Conservation (phyloP, 192 early-diverging fungal species). For the Umbelopsis sp. region DNA sequence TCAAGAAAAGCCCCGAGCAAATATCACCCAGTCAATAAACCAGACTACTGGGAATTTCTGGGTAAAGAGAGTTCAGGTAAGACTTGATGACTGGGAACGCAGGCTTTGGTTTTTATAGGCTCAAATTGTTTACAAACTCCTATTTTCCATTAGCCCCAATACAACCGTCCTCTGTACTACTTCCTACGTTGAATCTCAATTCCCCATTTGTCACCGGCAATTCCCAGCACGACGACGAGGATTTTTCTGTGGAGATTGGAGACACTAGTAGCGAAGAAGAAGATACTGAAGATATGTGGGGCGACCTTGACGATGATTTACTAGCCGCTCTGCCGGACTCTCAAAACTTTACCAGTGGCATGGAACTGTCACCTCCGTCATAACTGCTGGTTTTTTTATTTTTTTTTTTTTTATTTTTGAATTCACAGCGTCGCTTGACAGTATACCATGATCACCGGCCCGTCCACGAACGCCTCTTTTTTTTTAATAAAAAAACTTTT, state of each 20-base stretch:
- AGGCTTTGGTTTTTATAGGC: neutral
- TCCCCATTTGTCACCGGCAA: neutral
- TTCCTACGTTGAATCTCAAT: neutral
- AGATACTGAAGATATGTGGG: conserved; percentile 6
- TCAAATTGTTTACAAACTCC: neutral
- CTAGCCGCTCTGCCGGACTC: conserved; percentile 4
- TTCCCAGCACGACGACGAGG: neutral
- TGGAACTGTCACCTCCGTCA: neutral
- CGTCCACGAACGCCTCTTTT: too few species aligned
- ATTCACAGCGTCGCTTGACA: too few species aligned
- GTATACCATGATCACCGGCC: too few species aligned
- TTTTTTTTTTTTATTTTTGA: too few species aligned
- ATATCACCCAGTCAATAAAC: conserved; percentile 2
- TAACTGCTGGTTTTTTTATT: too few species aligned
- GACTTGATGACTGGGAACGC: neutral
- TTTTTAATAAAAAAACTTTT: neutral
- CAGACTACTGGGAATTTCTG: conserved; percentile 13
- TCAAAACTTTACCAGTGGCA: neutral
- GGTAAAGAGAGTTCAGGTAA: conserved; percentile 2
- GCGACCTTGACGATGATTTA: conserved; percentile 18
- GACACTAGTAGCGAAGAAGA: conserved; percentile 8
- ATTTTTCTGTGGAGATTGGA: neutral
- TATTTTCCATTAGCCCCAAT: neutral
- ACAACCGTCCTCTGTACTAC: neutral
- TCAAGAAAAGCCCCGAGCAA: neutral